A percentile compares a stretch with the other conserved stretches of the same genome.
Evolutionary conservation across 2,329 filamentous ascomycete species (phyloP).

Genomic region (Talaromyces albobiverticillius): DNA sequence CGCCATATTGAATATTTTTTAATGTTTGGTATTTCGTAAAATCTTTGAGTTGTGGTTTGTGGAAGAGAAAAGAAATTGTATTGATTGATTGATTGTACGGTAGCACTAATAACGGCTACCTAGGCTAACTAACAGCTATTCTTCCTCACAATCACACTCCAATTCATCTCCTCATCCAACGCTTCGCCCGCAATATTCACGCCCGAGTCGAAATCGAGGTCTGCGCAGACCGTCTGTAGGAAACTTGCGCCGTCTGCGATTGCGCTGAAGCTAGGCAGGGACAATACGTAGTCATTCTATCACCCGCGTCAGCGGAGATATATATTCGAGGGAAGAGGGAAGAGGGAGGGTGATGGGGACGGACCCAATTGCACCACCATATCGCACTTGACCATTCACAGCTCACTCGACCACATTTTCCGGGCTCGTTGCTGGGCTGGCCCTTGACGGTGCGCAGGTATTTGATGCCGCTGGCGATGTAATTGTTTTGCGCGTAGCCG

Average conservation of each 20-base stretch:
- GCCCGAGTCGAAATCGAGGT: not conserved
- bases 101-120: too few species aligned
- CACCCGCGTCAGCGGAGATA: not conserved
- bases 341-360: not conserved
- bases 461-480: not conserved
- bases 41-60: too few species aligned
- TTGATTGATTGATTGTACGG: too few species aligned
- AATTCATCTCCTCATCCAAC: not conserved
- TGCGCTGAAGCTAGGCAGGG: not conserved
- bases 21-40: too few species aligned
- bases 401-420: not conserved
- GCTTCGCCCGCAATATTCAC: not conserved
- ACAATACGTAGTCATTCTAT: not conserved
- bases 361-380: conserved; percentile 6
- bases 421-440: not conserved
- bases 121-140: conserved; percentile 1
- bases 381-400: not conserved
- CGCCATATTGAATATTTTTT: too few species aligned
- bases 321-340: too few species aligned
- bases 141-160: conserved; percentile 5
- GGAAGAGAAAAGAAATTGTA: too few species aligned
- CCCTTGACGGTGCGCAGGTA: not conserved
- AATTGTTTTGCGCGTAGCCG: not conserved
- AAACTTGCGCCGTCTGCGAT: not conserved
- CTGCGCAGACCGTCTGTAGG: not conserved